Evolutionary conservation across 2,329 filamentous ascomycete genomes (phyloP).

Genomic region (Alternaria hordeiaustralica): DNA sequence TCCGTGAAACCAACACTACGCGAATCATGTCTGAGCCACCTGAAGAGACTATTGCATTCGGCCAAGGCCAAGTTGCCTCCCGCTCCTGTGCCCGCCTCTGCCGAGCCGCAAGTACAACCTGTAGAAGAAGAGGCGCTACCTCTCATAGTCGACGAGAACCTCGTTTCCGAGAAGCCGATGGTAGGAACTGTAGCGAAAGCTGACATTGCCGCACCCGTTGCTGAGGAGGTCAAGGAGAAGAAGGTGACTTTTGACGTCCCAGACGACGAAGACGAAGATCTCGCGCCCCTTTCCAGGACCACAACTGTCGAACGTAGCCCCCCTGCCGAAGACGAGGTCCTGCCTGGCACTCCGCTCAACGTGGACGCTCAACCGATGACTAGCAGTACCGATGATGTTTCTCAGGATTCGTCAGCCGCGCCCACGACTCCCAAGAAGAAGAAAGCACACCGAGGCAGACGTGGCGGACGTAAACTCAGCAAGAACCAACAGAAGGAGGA

Average conservation of each 20-base stretch:
- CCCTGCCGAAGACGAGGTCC: conserved; percentile 19
- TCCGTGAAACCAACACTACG: conserved; percentile 19
- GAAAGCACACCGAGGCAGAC: conserved; percentile 58
- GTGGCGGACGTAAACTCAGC: conserved; percentile 56
- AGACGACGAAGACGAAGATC: conserved; percentile 40
- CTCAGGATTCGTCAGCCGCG: conserved; percentile 29
- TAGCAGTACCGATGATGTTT: conserved; percentile 23
- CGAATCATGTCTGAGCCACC: conserved; percentile 22
- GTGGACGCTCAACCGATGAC: conserved; percentile 12
- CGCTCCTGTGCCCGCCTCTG: conserved; percentile 11
- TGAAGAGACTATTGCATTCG: conserved; percentile 19
- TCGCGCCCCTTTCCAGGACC: conserved; percentile 42
- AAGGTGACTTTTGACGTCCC: conserved; percentile 44
- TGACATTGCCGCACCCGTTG: conserved; percentile 5
- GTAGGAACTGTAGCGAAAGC: conserved; percentile 10
- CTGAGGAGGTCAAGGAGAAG: conserved; percentile 37
- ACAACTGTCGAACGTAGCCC: conserved; percentile 42
- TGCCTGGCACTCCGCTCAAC: conserved; percentile 5
- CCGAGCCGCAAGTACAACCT: conserved; percentile 5
- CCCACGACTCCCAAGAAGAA: conserved; percentile 53
- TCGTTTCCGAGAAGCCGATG: conserved; percentile 2
- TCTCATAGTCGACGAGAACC: conserved; percentile 7
- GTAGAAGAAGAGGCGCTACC: conserved; percentile 5
- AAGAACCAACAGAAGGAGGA: conserved; percentile 49
- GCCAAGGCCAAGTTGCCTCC: conserved; percentile 14